Base-by-base conservation (phyloP, 495 filamentous ascomycete genomes). In the Daldinia loculata region DNA sequence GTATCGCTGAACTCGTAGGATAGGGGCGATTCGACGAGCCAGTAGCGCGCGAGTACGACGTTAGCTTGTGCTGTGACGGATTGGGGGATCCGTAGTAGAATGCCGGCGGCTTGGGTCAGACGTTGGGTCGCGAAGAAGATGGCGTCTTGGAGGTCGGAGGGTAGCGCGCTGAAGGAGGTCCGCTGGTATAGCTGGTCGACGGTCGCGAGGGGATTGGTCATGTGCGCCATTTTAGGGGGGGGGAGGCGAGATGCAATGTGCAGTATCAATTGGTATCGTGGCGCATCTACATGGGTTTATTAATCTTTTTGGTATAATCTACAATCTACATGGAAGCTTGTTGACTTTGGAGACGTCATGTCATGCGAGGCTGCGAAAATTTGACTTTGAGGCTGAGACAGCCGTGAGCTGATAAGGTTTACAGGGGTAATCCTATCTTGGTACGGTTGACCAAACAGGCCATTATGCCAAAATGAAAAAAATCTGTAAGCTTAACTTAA, bases 121-220 rank as follows among this genome's bases (percentile, higher is more conserved):
- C 89, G 88, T 45, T 92, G 88, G 4, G 88, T 87, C 26, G 90
- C 84, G 78, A 85, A 92, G 64, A 88, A 85, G 48, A 92, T 84
- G 59, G 85, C 86, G 67, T 89, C 86, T 80, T 97, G 93, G 12
- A 98, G 86, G 64, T 94, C 92, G 15, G 86, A 77, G 0, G 95
- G 89, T 6, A 98, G 83, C 4, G 91, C 90, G 71, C 84, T 89
- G 61, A 88, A 85, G 56, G 80, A 79, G 14, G 74, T 79, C 19
- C 82, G 78, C 24, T 75, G 77, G 67, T 83, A 86, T 11, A 99
- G 86, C 76, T 98, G 95, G 19, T 89, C 86, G 6, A 89, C 81
- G 15, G 93, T 94, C n/a, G 92, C 93, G 27, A 98, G 88, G 7
- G 94, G 89, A 76, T 98, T 98, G 6, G 89, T 89, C 64, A 98